Percentiles rank a stretch among this genome's conserved stretches.
These are phyloP conservation scores for Sporormia fimetaria DNA, from an alignment of 495 filamentous ascomycete species.

Conservation along the genomic window DNA sequence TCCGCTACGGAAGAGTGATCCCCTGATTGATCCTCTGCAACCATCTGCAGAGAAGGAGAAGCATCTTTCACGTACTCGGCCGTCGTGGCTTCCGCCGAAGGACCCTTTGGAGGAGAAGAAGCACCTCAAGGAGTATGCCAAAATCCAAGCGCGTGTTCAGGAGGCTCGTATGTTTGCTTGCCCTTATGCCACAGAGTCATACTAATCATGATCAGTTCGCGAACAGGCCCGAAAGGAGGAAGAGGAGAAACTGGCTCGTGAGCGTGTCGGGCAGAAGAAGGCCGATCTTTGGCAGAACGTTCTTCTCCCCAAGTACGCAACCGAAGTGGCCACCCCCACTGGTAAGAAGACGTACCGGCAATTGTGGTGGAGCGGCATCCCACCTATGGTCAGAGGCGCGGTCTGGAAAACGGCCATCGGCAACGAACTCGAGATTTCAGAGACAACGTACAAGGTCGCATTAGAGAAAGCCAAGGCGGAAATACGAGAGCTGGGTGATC, in stretches of 20 bases:
- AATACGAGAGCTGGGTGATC: constrained; percentile 32
- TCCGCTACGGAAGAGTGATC: constrained; percentile 71
- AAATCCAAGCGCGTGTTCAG: constrained; percentile 74
- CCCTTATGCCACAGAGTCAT: not conserved
- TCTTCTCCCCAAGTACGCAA: constrained; percentile 76
- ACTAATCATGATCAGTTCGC: constrained; percentile 30
- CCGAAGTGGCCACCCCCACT: constrained; percentile 54
- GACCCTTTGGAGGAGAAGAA: constrained; percentile 83
- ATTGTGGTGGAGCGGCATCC: constrained; percentile 88
- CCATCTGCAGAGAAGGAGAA: constrained; percentile 95
- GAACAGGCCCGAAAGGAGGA: constrained; percentile 37
- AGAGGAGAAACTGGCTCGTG: constrained; percentile 48
- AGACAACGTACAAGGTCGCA: constrained; percentile 67
- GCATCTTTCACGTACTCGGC: constrained; percentile 77
- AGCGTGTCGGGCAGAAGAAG: constrained; percentile 50
- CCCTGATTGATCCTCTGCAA: constrained; percentile 93
- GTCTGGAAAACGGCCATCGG: constrained; percentile 86
- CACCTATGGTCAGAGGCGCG: constrained; percentile 61
- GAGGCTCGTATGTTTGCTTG: constrained; percentile 48
- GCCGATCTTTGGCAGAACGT: constrained; percentile 79
- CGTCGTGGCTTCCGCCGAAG: constrained; percentile 93
- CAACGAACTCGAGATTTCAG: constrained; percentile 71
- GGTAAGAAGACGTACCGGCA: constrained; percentile 48
- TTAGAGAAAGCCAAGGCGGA: constrained; percentile 61
- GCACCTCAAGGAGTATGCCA: constrained; percentile 83